Conservation (phyloP, 495 filamentous ascomycete species). For the Haplographium delicatum region DNA sequence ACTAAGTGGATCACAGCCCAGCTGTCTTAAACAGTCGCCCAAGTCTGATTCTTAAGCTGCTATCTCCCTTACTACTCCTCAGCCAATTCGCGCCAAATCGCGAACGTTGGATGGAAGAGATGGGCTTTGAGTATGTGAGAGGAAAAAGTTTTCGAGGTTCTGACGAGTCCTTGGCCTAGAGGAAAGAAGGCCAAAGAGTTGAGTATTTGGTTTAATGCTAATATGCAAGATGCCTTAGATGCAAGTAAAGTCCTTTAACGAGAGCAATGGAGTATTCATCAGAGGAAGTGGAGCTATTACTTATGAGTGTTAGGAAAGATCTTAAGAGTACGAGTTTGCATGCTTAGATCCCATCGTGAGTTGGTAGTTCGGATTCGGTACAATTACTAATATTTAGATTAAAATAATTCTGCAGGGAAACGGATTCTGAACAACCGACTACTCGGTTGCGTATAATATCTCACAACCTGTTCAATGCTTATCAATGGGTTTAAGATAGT, state of each 20-base stretch:
- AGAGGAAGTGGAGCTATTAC: not conserved
- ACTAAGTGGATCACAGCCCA: no score
- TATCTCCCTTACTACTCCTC: no score
- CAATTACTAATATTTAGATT: no score
- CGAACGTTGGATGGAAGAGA: conserved; percentile 1
- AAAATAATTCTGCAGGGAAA: no score
- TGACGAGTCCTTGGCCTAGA: not conserved
- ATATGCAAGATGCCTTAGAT: not conserved
- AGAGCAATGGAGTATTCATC: not conserved
- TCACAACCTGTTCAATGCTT: no score
- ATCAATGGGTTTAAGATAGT: no score
- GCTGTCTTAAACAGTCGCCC: no score
- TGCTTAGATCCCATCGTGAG: not conserved
- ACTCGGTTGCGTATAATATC: no score
- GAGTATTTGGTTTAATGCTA: not conserved
- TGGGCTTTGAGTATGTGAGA: conserved; percentile 1
- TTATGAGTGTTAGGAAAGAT: not conserved
- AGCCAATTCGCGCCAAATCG: not conserved
- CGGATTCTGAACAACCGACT: no score
- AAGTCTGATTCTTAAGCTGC: no score
- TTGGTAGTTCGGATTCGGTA: no score
- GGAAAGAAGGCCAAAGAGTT: not conserved
- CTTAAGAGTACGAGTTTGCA: not conserved
- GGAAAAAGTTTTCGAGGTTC: not conserved
- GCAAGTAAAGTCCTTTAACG: not conserved